Base-by-base conservation (phyloP, 306 rosid genomes). In the Lathyrus oleraceus region DNA sequence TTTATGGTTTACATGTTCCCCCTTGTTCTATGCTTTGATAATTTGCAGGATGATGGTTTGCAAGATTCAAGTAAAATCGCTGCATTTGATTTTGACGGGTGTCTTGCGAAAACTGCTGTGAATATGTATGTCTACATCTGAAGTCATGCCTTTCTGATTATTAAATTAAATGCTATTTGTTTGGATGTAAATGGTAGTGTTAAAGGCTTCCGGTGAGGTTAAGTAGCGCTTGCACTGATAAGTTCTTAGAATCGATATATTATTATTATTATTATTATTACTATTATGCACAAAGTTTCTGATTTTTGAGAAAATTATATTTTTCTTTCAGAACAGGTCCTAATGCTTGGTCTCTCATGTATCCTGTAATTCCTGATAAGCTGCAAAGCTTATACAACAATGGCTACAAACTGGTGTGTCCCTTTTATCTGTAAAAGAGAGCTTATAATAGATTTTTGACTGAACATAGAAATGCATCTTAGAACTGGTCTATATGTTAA, bases 41-140 rank as follows among this genome's bases (percentile, higher is more conserved):
- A 69, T 73, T 44, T 73, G 59, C 86, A 88, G 96, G 98, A 90
- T 74, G 91, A 83, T 47, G 90, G 96, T 64, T 85, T 87, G 17
- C 83, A 60, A 65, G 85, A 85, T 78, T 94, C 97, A 65, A 88
- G 82, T 71, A 94, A 94, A 87, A 85, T 94, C 75, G 98, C 98
- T 11, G 98, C 98, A 72, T 94, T 94, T 85, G 98, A 94, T 88
- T 94, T 94, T 77, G 98, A 94, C 81, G 97, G 96, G 45, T 90
- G 96, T 67, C 95, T 94, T 39, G 98, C 91, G 23, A 87, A 84
- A 6, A 94, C 97, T 69, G 79, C 71, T 30, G 88, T 93, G 70
- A 81, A 65, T 14, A 88, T 73, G 98, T 88, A 70, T 67, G 60
- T 57, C 32, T 57, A 25, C 47, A 28, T 56, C 12, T 27, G 15